Evolutionary conservation across 1,284 basidiomycete species (phyloP).

Genomic region (Trametes pubescens): DNA sequence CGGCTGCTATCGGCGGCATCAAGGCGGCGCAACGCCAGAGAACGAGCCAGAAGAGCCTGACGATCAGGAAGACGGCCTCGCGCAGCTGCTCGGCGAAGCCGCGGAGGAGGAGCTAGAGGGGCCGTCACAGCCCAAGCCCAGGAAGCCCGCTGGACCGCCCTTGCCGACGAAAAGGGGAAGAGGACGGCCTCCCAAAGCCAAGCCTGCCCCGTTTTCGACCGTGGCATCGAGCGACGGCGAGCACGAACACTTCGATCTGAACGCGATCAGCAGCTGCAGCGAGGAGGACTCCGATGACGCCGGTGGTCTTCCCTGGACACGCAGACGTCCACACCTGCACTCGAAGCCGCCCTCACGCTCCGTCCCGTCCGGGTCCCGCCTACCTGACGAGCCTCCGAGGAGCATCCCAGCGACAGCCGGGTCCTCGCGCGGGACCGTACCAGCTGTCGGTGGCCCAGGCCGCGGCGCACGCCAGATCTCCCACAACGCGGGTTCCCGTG

Average conservation of each 20-base stretch:
- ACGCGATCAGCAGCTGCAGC: slow-evolving; percentile 41
- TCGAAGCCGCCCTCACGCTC: background rate
- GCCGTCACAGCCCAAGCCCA: background rate
- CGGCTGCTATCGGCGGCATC: slow-evolving; percentile 68
- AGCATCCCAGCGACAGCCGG: background rate
- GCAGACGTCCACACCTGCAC: background rate
- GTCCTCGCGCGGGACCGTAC: background rate
- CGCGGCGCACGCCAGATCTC: slow-evolving; percentile 4
- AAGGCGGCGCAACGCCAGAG: slow-evolving; percentile 42
- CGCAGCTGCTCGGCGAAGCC: slow-evolving; percentile 32
- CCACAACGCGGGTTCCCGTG: slow-evolving; percentile 11
- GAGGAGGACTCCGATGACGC: slow-evolving; percentile 33
- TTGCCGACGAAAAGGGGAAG: slow-evolving; percentile 18
- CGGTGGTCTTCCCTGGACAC: slow-evolving; percentile 23
- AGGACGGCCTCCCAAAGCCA: slow-evolving; percentile 10
- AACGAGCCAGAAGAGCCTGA: slow-evolving; percentile 41
- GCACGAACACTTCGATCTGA: slow-evolving; percentile 45
- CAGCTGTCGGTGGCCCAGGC: background rate
- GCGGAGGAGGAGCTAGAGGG: slow-evolving; percentile 30
- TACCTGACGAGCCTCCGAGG: background rate
- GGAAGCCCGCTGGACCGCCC: slow-evolving; percentile 9
- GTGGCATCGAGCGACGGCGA: slow-evolving; percentile 24
- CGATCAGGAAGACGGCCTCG: slow-evolving; percentile 41
- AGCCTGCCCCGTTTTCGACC: slow-evolving; percentile 21
- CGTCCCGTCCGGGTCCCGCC: background rate